Evolutionary conservation across 148 eudicot genomes (phyloP), one percentile per base, ranked within the genome.

Genomic region (Pharnaceum exiguum): DNA sequence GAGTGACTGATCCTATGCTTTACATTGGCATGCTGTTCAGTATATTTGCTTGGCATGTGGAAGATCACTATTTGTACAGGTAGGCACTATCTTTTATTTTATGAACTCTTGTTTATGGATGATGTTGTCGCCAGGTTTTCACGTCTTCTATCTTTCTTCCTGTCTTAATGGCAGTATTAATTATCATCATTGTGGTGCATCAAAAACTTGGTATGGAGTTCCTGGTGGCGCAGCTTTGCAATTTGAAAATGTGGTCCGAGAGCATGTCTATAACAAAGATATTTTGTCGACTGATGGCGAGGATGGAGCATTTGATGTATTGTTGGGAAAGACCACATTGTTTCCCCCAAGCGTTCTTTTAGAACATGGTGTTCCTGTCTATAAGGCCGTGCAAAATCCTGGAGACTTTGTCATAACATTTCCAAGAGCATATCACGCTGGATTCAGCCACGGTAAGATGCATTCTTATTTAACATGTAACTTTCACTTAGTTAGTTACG

Each of bases 21-120:
- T 94, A 94, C 71, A 89, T 94, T 60, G 99, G 99, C 68, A 94
- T 94, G 99, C 80, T 94, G 27, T 94, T 94, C 63, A 94, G 99
- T 76, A 86, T 89, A 95, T 94, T 94, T 73, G 99, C 99, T 55
- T 94, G 99, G 99, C 99, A 94, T 64, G 99, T 94, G 59, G 99
- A 94, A 75, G 99, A 94, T 75, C 99, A 94, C 68, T 94, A 85
- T 73, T 66, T 94, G 59, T 94, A 86, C 67, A 94, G 99, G 99
- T 89, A 75, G 32, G 55, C 42, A 5, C n/a, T 24, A 10, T 21
- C 49, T 25, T 32, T 60, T 15, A 42, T 5, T 51, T 19, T 45
- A 6, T 64, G 35, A 28, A 50, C 13, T 49, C 9, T 26, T 5
- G 46, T 27, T 36, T 10, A 33, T 22, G 4, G 7, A 43, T n/a